phyloP scores from a whole-genome alignment of 2,329 filamentous ascomycete genomes.

The Sporothrix protearum region DNA sequence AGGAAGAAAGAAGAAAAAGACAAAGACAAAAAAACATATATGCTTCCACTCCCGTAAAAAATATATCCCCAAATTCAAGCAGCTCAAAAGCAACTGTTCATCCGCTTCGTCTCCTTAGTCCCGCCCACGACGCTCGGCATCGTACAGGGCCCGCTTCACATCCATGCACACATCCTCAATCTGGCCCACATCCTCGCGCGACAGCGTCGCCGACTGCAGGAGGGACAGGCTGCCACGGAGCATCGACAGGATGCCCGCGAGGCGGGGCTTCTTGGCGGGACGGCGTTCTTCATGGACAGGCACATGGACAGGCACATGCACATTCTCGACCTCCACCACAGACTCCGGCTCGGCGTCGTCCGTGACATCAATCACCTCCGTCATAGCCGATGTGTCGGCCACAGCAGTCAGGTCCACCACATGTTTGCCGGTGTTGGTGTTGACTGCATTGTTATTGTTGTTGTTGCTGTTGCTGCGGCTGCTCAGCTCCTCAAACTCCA shows the following conservation, averaged over 20 bases:
- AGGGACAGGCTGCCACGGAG: slow-evolving; percentile 56
- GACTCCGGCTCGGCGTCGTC: neutral
- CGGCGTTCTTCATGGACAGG: neutral
- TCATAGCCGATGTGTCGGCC: neutral
- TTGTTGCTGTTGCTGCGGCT: slow-evolving; percentile 22
- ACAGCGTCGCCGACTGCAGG: slow-evolving; percentile 57
- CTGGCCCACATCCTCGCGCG: slow-evolving; percentile 62
- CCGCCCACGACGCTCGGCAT: slow-evolving; percentile 60
- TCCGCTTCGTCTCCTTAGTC: slow-evolving; percentile 25
- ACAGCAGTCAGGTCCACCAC: neutral
- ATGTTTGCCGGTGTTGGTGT: too few species aligned
- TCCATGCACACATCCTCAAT: slow-evolving; percentile 79
- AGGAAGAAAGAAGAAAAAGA: neutral
- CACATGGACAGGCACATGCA: too few species aligned
- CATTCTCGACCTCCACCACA: slow-evolving; percentile 10
- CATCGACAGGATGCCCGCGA: slow-evolving; percentile 50
- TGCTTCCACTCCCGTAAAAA: neutral
- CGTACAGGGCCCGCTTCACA: slow-evolving; percentile 68
- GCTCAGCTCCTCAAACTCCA: slow-evolving; percentile 28
- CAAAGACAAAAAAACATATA: too few species aligned
- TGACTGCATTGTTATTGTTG: too few species aligned
- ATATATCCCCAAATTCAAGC: neutral
- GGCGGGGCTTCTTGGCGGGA: slow-evolving; percentile 36
- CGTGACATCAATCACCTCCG: neutral
- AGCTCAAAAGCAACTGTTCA: too few species aligned